A percentile compares a stretch with the other conserved stretches of the same genome.
These are phyloP conservation scores for Russula sp. DNA, from an alignment of 768 basidiomycete genomes.

Conservation along the genomic window DNA sequence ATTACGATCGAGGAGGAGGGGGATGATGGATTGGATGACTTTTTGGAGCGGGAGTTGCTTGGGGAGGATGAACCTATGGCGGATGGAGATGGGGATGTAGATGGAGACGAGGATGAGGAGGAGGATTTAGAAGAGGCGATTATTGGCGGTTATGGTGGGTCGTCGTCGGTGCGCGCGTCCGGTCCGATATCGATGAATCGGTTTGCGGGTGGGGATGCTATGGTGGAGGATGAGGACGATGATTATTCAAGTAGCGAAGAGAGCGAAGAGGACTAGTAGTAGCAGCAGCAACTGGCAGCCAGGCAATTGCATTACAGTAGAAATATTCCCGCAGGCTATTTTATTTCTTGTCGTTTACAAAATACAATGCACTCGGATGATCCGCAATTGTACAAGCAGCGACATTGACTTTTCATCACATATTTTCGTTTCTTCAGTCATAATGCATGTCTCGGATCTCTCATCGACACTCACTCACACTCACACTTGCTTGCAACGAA, in stretches of 20 bases:
- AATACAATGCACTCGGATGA: not conserved
- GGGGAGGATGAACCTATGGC: constrained; percentile 24
- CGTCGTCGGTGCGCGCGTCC: constrained; percentile 15
- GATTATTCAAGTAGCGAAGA: constrained; percentile 53
- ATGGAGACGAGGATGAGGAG: constrained; percentile 33
- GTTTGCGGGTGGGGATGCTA: constrained; percentile 42
- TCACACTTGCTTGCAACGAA: not conserved
- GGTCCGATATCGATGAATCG: constrained; percentile 45
- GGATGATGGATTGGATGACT: constrained; percentile 36
- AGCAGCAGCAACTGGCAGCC: not conserved
- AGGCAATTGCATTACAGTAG: not conserved
- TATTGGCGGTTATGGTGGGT: not conserved
- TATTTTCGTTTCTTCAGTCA: not conserved
- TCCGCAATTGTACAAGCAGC: no score
- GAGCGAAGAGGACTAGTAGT: constrained; percentile 38
- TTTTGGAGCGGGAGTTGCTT: constrained; percentile 26
- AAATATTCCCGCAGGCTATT: not conserved
- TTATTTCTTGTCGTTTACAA: not conserved
- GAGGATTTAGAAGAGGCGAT: constrained; percentile 52
- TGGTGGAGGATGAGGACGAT: constrained; percentile 45
- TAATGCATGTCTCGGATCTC: not conserved
- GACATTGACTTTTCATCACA: no score
- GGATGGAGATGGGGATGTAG: constrained; percentile 32
- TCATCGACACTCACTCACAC: not conserved
- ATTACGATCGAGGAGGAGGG: constrained; percentile 41